Evolutionary conservation across 208 protist species (phyloP).

Genomic region (Tetramitus jugosus): DNA sequence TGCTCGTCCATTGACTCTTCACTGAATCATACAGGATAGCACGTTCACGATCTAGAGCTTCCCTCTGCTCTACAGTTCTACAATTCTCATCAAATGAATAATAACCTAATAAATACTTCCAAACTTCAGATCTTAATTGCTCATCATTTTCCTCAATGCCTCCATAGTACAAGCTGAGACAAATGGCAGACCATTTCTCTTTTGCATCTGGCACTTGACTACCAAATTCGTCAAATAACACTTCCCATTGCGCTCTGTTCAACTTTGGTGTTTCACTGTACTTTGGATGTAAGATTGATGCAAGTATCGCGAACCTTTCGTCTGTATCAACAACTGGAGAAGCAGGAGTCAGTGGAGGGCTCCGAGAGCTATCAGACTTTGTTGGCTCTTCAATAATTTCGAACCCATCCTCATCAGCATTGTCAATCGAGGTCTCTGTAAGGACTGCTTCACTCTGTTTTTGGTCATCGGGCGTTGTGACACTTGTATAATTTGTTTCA

Average conservation of each 20-base stretch:
- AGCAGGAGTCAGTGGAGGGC: background rate
- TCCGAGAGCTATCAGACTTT: too few relatives aligned
- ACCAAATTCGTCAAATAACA: background rate
- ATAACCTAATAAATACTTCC: constrained; percentile 57
- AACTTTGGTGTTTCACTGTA: background rate
- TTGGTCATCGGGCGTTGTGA: background rate
- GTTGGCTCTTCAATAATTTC: background rate
- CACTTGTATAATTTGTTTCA: background rate
- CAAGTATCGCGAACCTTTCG: background rate
- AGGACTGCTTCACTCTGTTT: background rate
- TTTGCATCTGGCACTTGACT: constrained; percentile 35
- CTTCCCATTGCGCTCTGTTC: background rate
- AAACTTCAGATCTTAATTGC: constrained; percentile 56
- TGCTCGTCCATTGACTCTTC: constrained; percentile 60
- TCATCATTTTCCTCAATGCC: constrained; percentile 34
- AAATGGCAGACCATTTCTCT: constrained; percentile 27
- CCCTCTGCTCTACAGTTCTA: constrained; percentile 41
- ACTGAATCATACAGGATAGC: constrained; percentile 47
- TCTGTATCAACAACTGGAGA: background rate
- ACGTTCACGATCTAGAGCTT: constrained; percentile 33
- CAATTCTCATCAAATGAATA: constrained; percentile 35
- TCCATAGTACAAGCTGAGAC: constrained; percentile 32
- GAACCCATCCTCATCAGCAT: background rate
- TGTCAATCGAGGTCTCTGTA: background rate
- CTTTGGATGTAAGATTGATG: background rate